A percentile compares a stretch with the other conserved stretches of the same genome.
Evolutionary conservation across 2,329 filamentous ascomycete genomes (phyloP).

Genomic region (Aspergillus alliaceus): DNA sequence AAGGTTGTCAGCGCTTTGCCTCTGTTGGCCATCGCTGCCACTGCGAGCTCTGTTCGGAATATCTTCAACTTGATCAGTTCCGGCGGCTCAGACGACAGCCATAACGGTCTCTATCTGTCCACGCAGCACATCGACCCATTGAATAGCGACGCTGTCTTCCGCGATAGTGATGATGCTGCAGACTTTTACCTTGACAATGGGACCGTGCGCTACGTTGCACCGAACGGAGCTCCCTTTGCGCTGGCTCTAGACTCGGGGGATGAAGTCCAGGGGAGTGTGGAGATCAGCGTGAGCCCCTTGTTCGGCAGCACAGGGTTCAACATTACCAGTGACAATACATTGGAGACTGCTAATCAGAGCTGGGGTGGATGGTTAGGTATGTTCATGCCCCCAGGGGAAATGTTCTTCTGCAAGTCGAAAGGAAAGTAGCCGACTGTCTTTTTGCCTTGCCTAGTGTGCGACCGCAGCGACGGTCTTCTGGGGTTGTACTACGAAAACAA

Average conservation of each 20-base stretch:
- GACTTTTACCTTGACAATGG: background rate
- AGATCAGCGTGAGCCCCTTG: background rate
- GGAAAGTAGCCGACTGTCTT: background rate
- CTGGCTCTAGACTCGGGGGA: background rate
- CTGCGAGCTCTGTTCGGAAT: background rate
- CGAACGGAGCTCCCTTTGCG: background rate
- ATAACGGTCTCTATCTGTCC: background rate
- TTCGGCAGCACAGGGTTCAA: background rate
- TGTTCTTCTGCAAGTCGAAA: too few species aligned
- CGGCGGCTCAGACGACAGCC: background rate
- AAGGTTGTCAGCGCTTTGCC: background rate
- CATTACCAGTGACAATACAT: background rate
- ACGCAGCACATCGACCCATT: background rate
- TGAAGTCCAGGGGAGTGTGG: background rate
- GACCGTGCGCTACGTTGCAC: background rate
- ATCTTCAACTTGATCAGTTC: background rate
- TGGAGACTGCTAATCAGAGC: background rate
- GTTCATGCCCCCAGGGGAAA: background rate
- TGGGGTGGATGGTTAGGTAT: background rate
- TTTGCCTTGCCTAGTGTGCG: background rate
- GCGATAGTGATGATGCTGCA: background rate
- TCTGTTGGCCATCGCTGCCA: background rate
- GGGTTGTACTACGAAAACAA: background rate
- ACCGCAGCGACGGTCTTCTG: background rate
- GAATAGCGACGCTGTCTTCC: background rate